Evolutionary conservation across 2,329 filamentous ascomycete genomes (phyloP).

Genomic region (Remersonia thermophila): DNA sequence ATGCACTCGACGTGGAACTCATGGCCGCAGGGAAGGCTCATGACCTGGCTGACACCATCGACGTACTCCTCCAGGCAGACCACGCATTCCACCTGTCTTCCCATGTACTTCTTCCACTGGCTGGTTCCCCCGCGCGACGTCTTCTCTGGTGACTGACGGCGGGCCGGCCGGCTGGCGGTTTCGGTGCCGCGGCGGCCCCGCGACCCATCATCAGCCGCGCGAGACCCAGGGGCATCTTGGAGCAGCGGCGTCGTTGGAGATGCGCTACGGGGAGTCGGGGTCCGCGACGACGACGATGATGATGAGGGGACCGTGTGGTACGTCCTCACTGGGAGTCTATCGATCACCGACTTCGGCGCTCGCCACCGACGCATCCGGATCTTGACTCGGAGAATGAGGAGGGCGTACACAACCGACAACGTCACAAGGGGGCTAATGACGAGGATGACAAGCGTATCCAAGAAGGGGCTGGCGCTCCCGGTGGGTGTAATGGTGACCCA

Average conservation of each 20-base stretch:
- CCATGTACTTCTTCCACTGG: conserved; percentile 56
- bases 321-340: conserved; percentile 84
- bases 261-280: conserved; percentile 50
- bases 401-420: conserved; percentile 79
- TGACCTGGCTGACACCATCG: conserved; percentile 85
- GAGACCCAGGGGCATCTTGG: conserved; percentile 28
- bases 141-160: conserved; percentile 32
- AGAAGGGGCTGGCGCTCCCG: conserved; percentile 80
- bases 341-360: conserved; percentile 93
- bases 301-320: conserved; percentile 72
- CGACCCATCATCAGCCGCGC: no score
- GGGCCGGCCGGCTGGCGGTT: no score
- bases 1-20: conserved; percentile 99
- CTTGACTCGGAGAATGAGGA: conserved; percentile 75
- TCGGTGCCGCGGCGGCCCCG: no score
- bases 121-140: conserved; percentile 30
- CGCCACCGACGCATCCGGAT: conserved; percentile 86
- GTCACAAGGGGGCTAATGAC: conserved; percentile 90
- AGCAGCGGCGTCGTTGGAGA: conserved; percentile 74
- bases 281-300: conserved; percentile 42
- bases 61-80: conserved; percentile 95
- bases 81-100: conserved; percentile 72
- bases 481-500: conserved; percentile 96
- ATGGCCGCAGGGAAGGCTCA: conserved; percentile 94
- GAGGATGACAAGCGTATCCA: conserved; percentile 92